Percentiles rank a stretch among this genome's conserved stretches.
These are phyloP conservation scores for Massarina eburnea DNA, from an alignment of 2,329 filamentous ascomycete species.

Conservation along the genomic window DNA sequence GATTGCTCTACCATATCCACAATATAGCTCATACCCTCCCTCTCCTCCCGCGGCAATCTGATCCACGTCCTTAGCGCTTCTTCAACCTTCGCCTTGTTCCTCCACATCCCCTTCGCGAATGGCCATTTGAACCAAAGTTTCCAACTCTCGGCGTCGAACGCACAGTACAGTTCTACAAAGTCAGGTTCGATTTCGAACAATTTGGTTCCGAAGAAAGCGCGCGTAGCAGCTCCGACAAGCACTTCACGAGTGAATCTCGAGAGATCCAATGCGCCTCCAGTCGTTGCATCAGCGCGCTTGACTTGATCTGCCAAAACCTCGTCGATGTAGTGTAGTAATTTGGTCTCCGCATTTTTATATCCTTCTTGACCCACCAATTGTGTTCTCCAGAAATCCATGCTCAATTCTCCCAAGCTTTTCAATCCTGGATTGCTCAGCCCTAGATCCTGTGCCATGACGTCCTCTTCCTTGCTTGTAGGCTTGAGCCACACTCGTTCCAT, in stretches of 20 bases:
- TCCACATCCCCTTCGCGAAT: conserved; percentile 4
- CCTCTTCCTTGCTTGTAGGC: not conserved
- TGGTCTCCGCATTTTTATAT: conserved; percentile 1
- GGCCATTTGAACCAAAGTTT: conserved; percentile 9
- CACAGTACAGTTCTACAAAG: conserved; percentile 1
- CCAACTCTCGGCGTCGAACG: conserved; percentile 8
- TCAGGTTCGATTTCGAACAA: conserved; percentile 7
- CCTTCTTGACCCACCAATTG: not conserved
- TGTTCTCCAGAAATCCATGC: conserved; percentile 3
- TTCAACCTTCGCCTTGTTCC: conserved; percentile 1
- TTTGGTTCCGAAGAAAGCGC: conserved; percentile 6
- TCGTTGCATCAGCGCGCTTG: not conserved
- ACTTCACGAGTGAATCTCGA: not conserved
- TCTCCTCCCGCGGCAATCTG: not conserved
- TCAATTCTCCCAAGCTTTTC: conserved; percentile 1
- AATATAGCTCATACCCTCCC: not conserved
- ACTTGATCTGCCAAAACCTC: not conserved
- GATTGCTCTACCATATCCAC: not conserved
- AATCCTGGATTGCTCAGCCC: not conserved
- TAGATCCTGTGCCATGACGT: not conserved
- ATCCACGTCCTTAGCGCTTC: conserved; percentile 6
- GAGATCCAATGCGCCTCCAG: not conserved
- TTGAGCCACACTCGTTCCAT: not conserved
- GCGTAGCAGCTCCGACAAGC: conserved; percentile 2
- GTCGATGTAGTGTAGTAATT: not conserved